These are phyloP conservation scores for Bassia scoparia DNA, from an alignment of 148 eudicot species.

Conservation along the genomic window DNA sequence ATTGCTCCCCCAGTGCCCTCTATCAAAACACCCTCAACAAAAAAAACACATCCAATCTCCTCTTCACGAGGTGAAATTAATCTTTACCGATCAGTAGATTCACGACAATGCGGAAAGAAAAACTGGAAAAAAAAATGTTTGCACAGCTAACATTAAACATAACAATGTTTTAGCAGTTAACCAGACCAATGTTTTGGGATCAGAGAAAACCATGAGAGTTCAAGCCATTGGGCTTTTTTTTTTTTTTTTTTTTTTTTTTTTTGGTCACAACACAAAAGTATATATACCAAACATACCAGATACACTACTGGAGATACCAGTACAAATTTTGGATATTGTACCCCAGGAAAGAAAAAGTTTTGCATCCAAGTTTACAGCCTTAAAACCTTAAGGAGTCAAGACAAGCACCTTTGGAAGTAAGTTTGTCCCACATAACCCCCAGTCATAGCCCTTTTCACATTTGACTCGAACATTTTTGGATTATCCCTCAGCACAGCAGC, in stretches of 20 bases:
- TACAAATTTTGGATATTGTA: conserved; percentile 3
- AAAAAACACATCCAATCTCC: conserved; percentile 9
- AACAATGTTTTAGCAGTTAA: conserved; percentile 16
- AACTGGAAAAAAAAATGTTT: conserved; percentile 1
- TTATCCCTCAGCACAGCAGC: conserved; percentile 87
- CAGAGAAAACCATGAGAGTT: conserved; percentile 16
- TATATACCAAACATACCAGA: conserved; percentile 27
- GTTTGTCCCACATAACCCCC: conserved; percentile 88
- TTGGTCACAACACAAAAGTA: conserved; percentile 19
- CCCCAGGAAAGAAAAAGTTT: conserved; percentile 13
- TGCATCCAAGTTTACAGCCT: conserved; percentile 19
- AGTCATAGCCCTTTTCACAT: conserved; percentile 79
- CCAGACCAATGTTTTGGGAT: conserved; percentile 15
- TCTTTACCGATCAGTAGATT: conserved; percentile 26
- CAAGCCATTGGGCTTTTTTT: conserved; percentile 18
- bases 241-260: conserved; percentile 7
- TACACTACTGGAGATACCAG: conserved; percentile 20
- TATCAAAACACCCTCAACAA: conserved; percentile 9
- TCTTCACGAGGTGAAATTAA: conserved; percentile 11
- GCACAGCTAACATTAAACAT: conserved; percentile 15
- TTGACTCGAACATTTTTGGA: conserved; percentile 69
- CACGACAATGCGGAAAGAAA: conserved; percentile 14
- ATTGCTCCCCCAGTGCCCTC: too few relatives aligned
- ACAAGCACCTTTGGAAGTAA: conserved; percentile 56
- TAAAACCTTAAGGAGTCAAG: conserved; percentile 16